phyloP scores from a whole-genome alignment of 768 basidiomycete genomes.

The Candolleomyces efflorescens region DNA sequence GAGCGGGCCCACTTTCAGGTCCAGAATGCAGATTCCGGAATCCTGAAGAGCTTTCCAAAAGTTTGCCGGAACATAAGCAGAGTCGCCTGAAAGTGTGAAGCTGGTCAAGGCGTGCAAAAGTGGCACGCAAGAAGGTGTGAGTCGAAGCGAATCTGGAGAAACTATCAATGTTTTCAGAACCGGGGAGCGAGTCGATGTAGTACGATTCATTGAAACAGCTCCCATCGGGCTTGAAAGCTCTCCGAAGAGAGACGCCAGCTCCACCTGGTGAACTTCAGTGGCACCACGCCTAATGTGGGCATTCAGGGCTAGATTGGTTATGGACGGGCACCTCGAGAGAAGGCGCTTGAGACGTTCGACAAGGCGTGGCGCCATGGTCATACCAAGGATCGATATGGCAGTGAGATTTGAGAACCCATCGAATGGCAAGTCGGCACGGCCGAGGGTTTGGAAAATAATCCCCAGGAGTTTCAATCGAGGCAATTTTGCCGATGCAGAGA shows the following conservation, averaged over 20 bases:
- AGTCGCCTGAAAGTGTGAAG: background rate
- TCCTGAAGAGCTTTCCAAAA: background rate
- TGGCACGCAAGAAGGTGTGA: background rate
- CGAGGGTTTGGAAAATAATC: background rate
- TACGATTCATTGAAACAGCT: no score
- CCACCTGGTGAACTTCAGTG: background rate
- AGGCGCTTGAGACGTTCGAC: background rate
- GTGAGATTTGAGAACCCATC: background rate
- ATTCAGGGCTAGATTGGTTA: background rate
- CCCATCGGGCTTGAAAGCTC: background rate
- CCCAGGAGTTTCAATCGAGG: background rate
- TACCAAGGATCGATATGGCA: background rate
- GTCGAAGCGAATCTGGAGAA: background rate
- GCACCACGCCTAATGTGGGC: no score
- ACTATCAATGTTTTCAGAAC: background rate
- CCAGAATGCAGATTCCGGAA: background rate
- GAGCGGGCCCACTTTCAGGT: background rate
- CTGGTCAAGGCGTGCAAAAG: background rate
- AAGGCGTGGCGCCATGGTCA: background rate
- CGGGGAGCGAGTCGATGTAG: background rate
- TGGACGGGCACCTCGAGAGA: background rate
- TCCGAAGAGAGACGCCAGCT: background rate
- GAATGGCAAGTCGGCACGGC: background rate
- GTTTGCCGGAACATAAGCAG: background rate
- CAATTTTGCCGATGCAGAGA: background rate